phyloP scores from a whole-genome alignment of 805 yeast species.

The Pichia kluyveri region DNA sequence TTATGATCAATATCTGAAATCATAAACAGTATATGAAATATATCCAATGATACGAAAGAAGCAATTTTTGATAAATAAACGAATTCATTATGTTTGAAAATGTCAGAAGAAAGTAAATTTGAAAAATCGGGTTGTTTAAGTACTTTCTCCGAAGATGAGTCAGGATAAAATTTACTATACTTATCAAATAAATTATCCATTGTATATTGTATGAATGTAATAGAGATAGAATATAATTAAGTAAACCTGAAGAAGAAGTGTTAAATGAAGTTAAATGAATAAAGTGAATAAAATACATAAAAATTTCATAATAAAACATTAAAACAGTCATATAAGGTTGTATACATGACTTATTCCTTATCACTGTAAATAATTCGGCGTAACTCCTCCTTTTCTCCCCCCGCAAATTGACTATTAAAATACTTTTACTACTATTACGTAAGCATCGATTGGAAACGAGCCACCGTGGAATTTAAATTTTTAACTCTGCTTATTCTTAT shows the following conservation, averaged over 20 bases:
- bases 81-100: slow-evolving; percentile 5
- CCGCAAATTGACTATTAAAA: no score
- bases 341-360: no score
- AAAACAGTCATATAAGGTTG: no score
- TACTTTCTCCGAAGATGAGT: slow-evolving; percentile 21
- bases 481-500: not conserved
- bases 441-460: not conserved
- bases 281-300: no score
- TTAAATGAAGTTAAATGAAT: no score
- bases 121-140: slow-evolving; percentile 31
- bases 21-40: slow-evolving; percentile 65
- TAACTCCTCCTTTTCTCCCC: no score
- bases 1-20: slow-evolving; percentile 66
- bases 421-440: no score
- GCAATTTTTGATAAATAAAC: slow-evolving; percentile 17
- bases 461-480: not conserved
- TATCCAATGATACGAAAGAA: slow-evolving; percentile 38
- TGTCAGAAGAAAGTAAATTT: slow-evolving; percentile 35
- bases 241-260: no score
- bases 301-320: no score
- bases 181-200: slow-evolving; percentile 29
- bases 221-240: no score
- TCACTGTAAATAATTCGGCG: no score
- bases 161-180: slow-evolving; percentile 30
- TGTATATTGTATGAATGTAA: slow-evolving; percentile 4